Evolutionary conservation across 345 rosid genomes (phyloP), one percentile per base, ranked within the genome.

Genomic region (Rubroshorea leprosula): DNA sequence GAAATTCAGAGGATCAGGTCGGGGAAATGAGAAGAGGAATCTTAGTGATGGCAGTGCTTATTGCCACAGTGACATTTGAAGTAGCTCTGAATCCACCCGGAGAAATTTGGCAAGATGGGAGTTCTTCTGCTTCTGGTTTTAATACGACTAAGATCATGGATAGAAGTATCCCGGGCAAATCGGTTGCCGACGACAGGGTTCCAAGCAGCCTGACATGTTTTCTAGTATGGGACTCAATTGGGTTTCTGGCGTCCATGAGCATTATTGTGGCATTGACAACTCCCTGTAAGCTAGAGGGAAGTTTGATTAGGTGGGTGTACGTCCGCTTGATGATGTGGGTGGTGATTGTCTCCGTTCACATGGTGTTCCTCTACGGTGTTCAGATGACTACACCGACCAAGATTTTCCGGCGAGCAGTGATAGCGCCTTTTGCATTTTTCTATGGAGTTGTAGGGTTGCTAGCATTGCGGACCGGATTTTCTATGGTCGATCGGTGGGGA

Each of bases 361-460:
- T 58, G 62, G 62, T 58, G 13, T 58, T 58, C 62, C 62, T 58
- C 25, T 58, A 47, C 6, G 62, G 62, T 20, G 54, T 58, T 49
- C 53, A 20, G 26, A 12, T 58, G 14, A 27, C 35, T 22, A 47
- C 25, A 25, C 5, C 19, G 1, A 18, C 53, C 0, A 13, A 13
- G 13, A 29, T 47, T 5, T 58, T 58, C 62, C 18, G 19, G 20
- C 53, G 20, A 58, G 62, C 62, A 14, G 62, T 58, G 43, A 26
- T 58, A 12, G 62, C 44, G 1, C 62, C 62, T 26, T 58, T 58
- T 5, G 62, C 19, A 23, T 58, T 58, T 9, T 47, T 48, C 44
- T 58, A 58, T 0, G 25, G 13, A 18, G 43, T 58, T 58, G n/a
- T 19, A 3, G 26, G 25, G 45, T 46, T 46, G 21, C 19, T 58